Percentiles rank a stretch among this genome's conserved stretches.
Conservation (phyloP, 345 rosid genomes). For the Citropsis articulata region DNA sequence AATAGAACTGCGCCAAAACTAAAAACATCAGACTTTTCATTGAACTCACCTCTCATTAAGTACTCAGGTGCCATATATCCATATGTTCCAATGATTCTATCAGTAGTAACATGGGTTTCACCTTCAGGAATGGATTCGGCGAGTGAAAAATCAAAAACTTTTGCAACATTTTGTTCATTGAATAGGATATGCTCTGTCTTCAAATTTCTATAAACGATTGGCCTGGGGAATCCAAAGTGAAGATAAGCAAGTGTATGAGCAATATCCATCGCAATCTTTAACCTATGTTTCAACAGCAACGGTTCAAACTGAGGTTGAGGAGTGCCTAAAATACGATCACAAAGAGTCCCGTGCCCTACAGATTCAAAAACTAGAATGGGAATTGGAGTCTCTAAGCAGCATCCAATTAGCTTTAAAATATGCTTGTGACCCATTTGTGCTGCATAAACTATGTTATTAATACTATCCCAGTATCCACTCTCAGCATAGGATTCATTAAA, state of each 20-base stretch:
- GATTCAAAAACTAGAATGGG: slow-evolving; percentile 1
- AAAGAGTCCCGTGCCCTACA: neutral
- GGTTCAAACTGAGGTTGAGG: neutral
- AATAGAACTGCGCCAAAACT: neutral
- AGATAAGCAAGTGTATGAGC: slow-evolving; percentile 17
- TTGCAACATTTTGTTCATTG: slow-evolving; percentile 1
- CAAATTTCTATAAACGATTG: slow-evolving; percentile 18
- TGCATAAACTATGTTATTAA: slow-evolving; percentile 3
- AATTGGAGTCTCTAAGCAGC: neutral
- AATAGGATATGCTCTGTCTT: neutral
- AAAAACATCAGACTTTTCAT: slow-evolving; percentile 30
- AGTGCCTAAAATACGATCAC: neutral
- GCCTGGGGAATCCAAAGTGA: slow-evolving; percentile 22
- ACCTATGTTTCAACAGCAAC: neutral
- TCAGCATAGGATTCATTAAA: no score
- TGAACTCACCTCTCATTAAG: neutral
- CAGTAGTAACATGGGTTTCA: neutral
- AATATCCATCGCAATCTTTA: neutral
- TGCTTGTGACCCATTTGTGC: neutral
- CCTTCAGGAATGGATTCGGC: slow-evolving; percentile 23
- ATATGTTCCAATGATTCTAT: neutral
- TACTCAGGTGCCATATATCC: slow-evolving; percentile 15
- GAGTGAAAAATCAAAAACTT: slow-evolving; percentile 12
- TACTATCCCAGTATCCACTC: no score
- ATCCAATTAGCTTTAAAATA: neutral